Evolutionary conservation across 768 basidiomycete species (phyloP).

Genomic region (Lentinula edodes): DNA sequence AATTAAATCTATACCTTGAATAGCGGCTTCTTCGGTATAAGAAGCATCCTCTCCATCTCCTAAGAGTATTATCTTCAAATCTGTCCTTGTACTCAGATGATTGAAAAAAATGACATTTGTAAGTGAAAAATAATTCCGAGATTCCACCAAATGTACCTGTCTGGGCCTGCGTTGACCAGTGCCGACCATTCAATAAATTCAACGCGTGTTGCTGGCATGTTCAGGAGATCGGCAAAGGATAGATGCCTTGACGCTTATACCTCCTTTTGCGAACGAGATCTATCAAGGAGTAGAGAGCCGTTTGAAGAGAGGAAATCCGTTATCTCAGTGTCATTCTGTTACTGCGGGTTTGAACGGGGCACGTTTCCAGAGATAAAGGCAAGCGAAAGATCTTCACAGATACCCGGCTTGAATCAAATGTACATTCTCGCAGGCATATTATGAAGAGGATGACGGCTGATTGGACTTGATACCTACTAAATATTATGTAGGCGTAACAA

Average conservation of each 20-base stretch:
- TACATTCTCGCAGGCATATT: no score
- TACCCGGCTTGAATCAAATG: no score
- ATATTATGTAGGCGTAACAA: no score
- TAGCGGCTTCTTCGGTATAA: constrained; percentile 4
- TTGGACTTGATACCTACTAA: no score
- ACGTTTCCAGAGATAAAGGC: no score
- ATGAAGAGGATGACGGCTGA: no score
- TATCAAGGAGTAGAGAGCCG: not conserved
- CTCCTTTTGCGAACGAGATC: not conserved
- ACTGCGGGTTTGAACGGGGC: no score
- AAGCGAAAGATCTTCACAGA: no score
- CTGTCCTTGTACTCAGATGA: not conserved
- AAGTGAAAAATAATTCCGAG: not conserved
- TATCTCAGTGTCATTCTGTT: not conserved
- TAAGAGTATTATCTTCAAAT: not conserved
- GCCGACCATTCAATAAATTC: not conserved
- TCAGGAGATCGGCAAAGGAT: not conserved
- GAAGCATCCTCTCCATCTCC: not conserved
- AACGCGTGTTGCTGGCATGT: not conserved
- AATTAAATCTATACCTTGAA: not conserved
- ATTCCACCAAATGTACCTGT: not conserved
- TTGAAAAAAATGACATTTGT: not conserved
- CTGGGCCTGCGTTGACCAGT: not conserved
- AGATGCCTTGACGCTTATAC: not conserved
- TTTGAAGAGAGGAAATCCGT: not conserved